Evolutionary conservation across 2,329 filamentous ascomycete genomes (phyloP).

Genomic region (Fusarium buharicum): DNA sequence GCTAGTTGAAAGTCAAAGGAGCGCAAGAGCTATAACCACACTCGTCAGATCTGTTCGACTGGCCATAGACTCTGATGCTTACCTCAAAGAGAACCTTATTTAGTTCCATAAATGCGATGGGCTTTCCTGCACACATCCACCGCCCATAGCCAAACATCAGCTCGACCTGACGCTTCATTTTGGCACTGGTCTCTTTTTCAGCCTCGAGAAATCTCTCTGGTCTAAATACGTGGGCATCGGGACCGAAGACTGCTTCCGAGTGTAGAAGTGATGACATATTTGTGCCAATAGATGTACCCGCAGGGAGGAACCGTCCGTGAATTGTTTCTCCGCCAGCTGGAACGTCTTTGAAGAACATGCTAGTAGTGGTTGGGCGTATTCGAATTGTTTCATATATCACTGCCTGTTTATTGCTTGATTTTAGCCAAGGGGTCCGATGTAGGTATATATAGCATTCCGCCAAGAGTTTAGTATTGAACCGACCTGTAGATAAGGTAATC

Average conservation of each 20-base stretch:
- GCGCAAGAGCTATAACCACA: background rate
- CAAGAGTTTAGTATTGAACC: background rate
- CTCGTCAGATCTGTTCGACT: accelerated
- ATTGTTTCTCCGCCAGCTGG: background rate
- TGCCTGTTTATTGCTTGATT: background rate
- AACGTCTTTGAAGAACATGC: conserved; percentile 6
- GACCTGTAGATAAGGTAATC: background rate
- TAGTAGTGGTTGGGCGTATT: background rate
- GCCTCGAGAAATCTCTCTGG: conserved; percentile 7
- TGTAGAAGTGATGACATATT: background rate
- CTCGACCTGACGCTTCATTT: conserved; percentile 6
- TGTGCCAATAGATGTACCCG: conserved; percentile 1
- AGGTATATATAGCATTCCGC: background rate
- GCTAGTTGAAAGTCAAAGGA: conserved; percentile 1
- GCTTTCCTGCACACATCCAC: conserved; percentile 7
- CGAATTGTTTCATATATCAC: conserved; percentile 1
- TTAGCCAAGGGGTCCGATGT: background rate
- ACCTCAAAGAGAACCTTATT: conserved; percentile 9
- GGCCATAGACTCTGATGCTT: accelerated
- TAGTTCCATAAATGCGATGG: conserved; percentile 1
- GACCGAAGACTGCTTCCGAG: background rate
- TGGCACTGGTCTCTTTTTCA: background rate
- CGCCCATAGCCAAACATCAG: conserved; percentile 6
- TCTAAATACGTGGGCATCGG: background rate
- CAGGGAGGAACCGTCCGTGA: background rate